phyloP scores from a whole-genome alignment of 2,329 filamentous ascomycete genomes.

The Aspergillus sp. region DNA sequence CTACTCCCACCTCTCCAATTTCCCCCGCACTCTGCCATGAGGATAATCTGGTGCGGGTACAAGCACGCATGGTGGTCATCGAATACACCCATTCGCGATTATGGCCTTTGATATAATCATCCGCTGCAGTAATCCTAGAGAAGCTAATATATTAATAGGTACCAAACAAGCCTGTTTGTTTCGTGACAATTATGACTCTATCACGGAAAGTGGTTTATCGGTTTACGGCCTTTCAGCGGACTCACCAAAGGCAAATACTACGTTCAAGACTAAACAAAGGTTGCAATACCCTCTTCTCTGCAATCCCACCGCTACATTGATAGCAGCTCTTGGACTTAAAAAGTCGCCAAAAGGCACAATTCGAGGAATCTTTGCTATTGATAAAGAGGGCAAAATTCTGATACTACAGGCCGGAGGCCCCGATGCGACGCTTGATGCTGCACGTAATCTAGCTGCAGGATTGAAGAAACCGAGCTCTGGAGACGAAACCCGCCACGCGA shows the following conservation, averaged over 20 bases:
- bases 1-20: background rate
- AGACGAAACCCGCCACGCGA: background rate
- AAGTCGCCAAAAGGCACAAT: conserved; percentile 78
- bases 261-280: conserved; percentile 88
- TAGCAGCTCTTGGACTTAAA: conserved; percentile 84
- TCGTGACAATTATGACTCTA: conserved; percentile 75
- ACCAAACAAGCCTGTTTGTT: conserved; percentile 93
- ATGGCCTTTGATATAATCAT: background rate
- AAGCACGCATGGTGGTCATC: background rate
- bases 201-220: conserved; percentile 76
- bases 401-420: conserved; percentile 75
- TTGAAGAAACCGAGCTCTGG: background rate
- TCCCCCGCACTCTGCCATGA: background rate
- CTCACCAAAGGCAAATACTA: conserved; percentile 86
- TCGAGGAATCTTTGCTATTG: conserved; percentile 84
- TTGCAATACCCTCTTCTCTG: conserved; percentile 87
- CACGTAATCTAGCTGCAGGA: conserved; percentile 66
- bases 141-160: conserved; percentile 56
- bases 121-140: background rate
- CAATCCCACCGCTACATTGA: conserved; percentile 72
- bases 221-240: conserved; percentile 91
- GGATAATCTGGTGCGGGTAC: background rate
- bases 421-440: conserved; percentile 72
- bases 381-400: conserved; percentile 79
- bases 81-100: background rate